These are phyloP conservation scores for Litchi chinensis DNA, from an alignment of 345 rosid genomes.

Conservation along the genomic window DNA sequence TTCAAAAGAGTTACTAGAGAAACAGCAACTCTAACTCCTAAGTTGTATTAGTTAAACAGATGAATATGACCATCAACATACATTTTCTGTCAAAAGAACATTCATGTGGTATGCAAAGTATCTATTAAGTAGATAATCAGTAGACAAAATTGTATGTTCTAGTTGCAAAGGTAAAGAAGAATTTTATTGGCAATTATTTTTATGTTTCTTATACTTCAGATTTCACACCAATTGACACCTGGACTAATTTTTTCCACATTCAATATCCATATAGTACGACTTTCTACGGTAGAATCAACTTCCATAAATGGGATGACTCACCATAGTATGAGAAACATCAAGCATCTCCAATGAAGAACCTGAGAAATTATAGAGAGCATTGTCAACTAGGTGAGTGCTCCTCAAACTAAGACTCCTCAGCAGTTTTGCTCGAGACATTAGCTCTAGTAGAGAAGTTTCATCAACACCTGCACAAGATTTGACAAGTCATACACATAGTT, in stretches of 20 bases:
- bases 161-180: background rate
- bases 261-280: background rate
- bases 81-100: background rate
- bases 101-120: background rate
- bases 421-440: slow-evolving; percentile 48
- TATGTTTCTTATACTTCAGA: background rate
- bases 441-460: slow-evolving; percentile 45
- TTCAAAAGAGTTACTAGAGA: background rate
- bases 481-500: slow-evolving; percentile 11
- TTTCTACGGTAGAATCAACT: background rate
- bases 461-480: slow-evolving; percentile 52
- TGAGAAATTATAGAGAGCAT: slow-evolving; percentile 53
- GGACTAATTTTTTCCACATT: background rate
- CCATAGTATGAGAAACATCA: slow-evolving; percentile 75
- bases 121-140: background rate
- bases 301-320: slow-evolving; percentile 37
- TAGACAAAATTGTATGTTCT: background rate
- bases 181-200: too few species aligned
- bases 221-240: slow-evolving; percentile 11
- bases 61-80: background rate
- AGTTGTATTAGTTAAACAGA: background rate
- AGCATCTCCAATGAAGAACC: slow-evolving; percentile 74
- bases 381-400: slow-evolving; percentile 58
- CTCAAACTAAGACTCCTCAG: slow-evolving; percentile 72
- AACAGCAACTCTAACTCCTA: slow-evolving; percentile 8